Percentiles rank a stretch among this genome's conserved stretches.
Evolutionary conservation across 805 yeast species (phyloP).

Genomic region (Metschnikowia aberdeeniae): DNA sequence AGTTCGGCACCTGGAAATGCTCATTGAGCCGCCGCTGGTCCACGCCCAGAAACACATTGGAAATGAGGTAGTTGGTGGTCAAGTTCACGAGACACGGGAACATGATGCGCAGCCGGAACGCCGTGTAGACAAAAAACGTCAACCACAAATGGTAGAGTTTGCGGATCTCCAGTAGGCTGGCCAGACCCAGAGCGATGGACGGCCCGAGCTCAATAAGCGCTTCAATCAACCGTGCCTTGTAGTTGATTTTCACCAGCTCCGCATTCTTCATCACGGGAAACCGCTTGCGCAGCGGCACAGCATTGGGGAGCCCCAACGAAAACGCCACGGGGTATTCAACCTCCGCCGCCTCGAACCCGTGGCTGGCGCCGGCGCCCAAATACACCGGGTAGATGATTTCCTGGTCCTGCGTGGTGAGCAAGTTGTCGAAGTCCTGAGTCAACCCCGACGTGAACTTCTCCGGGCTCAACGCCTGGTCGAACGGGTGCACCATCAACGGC

Average conservation of each 20-base stretch:
- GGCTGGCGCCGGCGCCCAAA: slow-evolving; percentile 7
- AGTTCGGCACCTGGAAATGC: slow-evolving; percentile 12
- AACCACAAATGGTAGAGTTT: slow-evolving; percentile 32
- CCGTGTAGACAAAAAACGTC: slow-evolving; percentile 25
- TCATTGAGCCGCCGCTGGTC: slow-evolving; percentile 6
- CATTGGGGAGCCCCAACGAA: slow-evolving; percentile 7
- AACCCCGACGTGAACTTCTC: slow-evolving; percentile 3
- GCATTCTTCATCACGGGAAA: slow-evolving; percentile 2
- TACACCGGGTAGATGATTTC: slow-evolving; percentile 39
- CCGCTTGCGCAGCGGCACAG: background rate
- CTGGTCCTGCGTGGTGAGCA: slow-evolving; percentile 24
- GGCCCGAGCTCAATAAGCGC: slow-evolving; percentile 14
- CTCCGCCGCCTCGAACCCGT: background rate
- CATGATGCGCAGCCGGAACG: slow-evolving; percentile 25
- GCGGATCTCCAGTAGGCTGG: slow-evolving; percentile 26
- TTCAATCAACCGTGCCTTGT: slow-evolving; percentile 2
- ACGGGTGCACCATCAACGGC: background rate
- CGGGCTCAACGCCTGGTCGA: background rate
- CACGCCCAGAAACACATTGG: slow-evolving; percentile 24
- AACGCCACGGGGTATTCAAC: background rate
- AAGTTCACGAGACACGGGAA: slow-evolving; percentile 36
- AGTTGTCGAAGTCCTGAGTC: slow-evolving; percentile 32
- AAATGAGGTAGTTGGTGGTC: slow-evolving; percentile 35
- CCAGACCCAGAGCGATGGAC: slow-evolving; percentile 22
- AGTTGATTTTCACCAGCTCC: background rate